Evolutionary conservation across 768 basidiomycete genomes (phyloP), one percentile per base, ranked within the genome.

Genomic region (Suillus weaverae): DNA sequence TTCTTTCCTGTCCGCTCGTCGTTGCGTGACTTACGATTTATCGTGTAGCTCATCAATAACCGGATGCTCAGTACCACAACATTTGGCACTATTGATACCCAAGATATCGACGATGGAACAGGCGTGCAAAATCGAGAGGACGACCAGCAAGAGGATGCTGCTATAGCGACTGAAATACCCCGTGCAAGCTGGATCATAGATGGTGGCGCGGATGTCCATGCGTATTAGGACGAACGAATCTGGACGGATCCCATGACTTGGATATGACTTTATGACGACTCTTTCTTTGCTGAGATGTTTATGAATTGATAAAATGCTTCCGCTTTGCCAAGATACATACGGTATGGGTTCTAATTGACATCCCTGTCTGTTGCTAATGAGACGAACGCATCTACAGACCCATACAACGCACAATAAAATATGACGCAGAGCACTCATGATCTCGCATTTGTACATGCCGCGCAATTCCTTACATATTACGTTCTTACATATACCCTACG

Each of bases 61-160:
- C 67, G 64, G 16, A n/a, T 76, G 68, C 68, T 69, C 39, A 76
- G 75, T 39, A 74, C 76, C 32, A 76, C 76, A 11, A 76, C 76
- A 35, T 76, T 76, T 57, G 74, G 66, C n/a, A 77, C 75, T 0
- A 64, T 65, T 41, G 75, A 77, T 7, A 69, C 69, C 3, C 16
- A 18, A 3, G 75, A 73, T 59, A 59, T 50, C 13, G 48, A 54
- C 22, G 63, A 57, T 13, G 67, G 56, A 41, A 69, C 65, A 3
- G 62, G 55, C 1, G 60, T 59, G 1, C 67, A 46, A 18, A 39
- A 59, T 38, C 43, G n/a, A 55, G 46, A 33, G 32, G 57, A 64
- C 41, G 57, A 20, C 22, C 59, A 67, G 1, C 35, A 1, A 3
- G 57, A 26, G 0, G 69, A 73, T 32, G 61, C 60, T 8, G 70